Conservation (phyloP, 2,329 filamentous ascomycete species). For the Trichoderma aggressivum region DNA sequence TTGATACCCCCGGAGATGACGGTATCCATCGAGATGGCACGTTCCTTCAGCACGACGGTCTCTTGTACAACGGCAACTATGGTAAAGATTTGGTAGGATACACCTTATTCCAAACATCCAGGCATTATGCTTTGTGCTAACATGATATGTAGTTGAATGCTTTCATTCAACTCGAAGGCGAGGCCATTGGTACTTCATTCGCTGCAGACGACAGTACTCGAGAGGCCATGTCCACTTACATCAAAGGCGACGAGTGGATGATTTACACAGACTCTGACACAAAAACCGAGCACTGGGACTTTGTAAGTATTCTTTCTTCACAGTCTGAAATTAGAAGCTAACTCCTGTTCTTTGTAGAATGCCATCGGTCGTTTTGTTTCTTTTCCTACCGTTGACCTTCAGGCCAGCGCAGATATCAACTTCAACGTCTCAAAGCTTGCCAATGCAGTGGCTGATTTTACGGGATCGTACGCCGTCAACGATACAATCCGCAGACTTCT, state of each 20-base stretch:
- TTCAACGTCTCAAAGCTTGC: slow-evolving; percentile 26
- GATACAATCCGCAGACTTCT: slow-evolving; percentile 20
- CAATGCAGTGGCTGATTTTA: slow-evolving; percentile 22
- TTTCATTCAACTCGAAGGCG: slow-evolving; percentile 25
- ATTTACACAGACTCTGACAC: slow-evolving; percentile 23
- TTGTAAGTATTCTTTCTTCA: slow-evolving; percentile 15
- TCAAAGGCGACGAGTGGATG: slow-evolving; percentile 26
- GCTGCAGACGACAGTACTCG: slow-evolving; percentile 20
- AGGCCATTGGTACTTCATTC: slow-evolving; percentile 25
- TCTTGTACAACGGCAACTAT: slow-evolving; percentile 28
- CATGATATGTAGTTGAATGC: slow-evolving; percentile 21
- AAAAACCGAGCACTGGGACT: slow-evolving; percentile 23
- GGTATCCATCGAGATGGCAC: slow-evolving; percentile 27
- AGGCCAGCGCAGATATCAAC: slow-evolving; percentile 27
- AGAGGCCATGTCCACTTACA: slow-evolving; percentile 22
- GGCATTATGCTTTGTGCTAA: background rate
- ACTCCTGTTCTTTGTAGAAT: slow-evolving; percentile 18
- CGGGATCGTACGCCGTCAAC: slow-evolving; percentile 18
- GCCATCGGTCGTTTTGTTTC: slow-evolving; percentile 25
- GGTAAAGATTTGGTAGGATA: slow-evolving; percentile 24
- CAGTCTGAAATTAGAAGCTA: background rate
- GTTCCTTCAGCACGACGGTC: slow-evolving; percentile 25
- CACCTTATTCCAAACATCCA: background rate
- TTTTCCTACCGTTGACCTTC: slow-evolving; percentile 24
- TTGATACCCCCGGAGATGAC: slow-evolving; percentile 20